phyloP scores from a whole-genome alignment of 192 early-diverging fungal genomes.

The Chytriomyces sp. region DNA sequence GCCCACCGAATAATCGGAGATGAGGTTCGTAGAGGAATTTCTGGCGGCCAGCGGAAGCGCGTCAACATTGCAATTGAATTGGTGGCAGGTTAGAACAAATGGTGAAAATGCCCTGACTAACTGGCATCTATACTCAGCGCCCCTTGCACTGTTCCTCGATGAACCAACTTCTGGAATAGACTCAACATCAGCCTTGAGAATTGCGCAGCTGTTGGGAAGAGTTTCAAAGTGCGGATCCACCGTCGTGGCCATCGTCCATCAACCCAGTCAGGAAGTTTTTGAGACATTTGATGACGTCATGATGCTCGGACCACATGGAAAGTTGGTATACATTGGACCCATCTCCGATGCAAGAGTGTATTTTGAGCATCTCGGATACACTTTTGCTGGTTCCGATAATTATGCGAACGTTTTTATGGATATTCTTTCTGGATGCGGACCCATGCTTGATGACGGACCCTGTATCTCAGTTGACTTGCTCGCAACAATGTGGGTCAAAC shows the following conservation, averaged over 20 bases:
- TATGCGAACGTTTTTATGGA: constrained; percentile 46
- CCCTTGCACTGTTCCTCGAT: constrained; percentile 67
- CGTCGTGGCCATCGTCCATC: constrained; percentile 69
- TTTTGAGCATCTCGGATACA: constrained; percentile 27
- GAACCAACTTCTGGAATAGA: constrained; percentile 74
- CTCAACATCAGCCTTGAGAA: constrained; percentile 61
- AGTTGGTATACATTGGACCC: constrained; percentile 49
- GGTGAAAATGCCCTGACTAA: not conserved
- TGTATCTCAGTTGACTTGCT: not conserved
- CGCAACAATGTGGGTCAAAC: constrained; percentile 2
- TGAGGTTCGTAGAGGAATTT: constrained; percentile 62
- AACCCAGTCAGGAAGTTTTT: constrained; percentile 71
- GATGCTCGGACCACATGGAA: constrained; percentile 67
- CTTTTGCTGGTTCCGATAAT: constrained; percentile 19
- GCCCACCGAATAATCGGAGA: constrained; percentile 56
- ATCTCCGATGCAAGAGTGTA: constrained; percentile 6
- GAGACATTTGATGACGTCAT: constrained; percentile 73
- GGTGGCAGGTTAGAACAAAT: constrained; percentile 36
- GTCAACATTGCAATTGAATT: constrained; percentile 79
- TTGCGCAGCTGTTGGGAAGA: constrained; percentile 54
- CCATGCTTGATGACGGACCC: not conserved
- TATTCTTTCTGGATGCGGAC: constrained; percentile 35
- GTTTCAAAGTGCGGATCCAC: constrained; percentile 62
- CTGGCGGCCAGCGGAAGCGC: constrained; percentile 73
- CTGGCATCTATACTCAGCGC: constrained; percentile 43